phyloP scores from a whole-genome alignment of 352 stramenopile species.

The Halophytophthora polymorphica region DNA sequence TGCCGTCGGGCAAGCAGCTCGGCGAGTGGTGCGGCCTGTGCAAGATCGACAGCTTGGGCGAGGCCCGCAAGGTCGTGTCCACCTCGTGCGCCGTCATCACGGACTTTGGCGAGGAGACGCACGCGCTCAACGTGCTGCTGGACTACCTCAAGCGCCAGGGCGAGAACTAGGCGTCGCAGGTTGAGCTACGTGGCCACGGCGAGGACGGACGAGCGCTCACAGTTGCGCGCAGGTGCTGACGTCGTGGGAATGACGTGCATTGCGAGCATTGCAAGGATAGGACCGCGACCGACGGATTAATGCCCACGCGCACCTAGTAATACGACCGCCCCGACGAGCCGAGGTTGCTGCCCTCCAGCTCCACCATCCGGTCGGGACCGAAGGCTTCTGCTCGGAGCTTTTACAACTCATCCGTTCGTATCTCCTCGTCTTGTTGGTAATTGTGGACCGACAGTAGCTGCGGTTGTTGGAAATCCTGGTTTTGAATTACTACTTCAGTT shows the following conservation, averaged over 20 bases:
- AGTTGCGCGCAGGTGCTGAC: conserved; percentile 12
- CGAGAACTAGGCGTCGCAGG: conserved; percentile 68
- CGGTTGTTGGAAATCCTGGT: conserved; percentile 5
- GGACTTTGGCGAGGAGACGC: conserved; percentile 99
- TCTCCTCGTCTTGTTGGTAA: conserved; percentile 1
- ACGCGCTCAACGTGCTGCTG: conserved; percentile 97
- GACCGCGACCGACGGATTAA: not conserved
- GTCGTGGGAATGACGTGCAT: too few relatives aligned
- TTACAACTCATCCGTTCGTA: conserved; percentile 14
- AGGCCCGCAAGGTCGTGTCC: conserved; percentile 98
- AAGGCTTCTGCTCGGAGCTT: conserved; percentile 47
- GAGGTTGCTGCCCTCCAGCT: conserved; percentile 15
- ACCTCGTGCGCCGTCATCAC: conserved; percentile 98
- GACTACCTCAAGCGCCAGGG: conserved; percentile 98
- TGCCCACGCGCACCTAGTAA: conserved; percentile 19
- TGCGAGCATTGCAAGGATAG: not conserved
- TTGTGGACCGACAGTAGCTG: not conserved
- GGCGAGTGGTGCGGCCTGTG: conserved; percentile 99
- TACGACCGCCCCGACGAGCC: conserved; percentile 14
- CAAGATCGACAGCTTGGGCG: conserved; percentile 97
- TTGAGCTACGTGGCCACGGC: conserved; percentile 3
- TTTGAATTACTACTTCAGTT: too few relatives aligned
- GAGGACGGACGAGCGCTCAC: conserved; percentile 27
- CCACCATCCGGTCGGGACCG: conserved; percentile 15
- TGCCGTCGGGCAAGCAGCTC: conserved; percentile 95